A percentile compares a stretch with the other conserved stretches of the same genome.
Evolutionary conservation across 768 basidiomycete genomes (phyloP).

Genomic region (Tremella fuciformis): DNA sequence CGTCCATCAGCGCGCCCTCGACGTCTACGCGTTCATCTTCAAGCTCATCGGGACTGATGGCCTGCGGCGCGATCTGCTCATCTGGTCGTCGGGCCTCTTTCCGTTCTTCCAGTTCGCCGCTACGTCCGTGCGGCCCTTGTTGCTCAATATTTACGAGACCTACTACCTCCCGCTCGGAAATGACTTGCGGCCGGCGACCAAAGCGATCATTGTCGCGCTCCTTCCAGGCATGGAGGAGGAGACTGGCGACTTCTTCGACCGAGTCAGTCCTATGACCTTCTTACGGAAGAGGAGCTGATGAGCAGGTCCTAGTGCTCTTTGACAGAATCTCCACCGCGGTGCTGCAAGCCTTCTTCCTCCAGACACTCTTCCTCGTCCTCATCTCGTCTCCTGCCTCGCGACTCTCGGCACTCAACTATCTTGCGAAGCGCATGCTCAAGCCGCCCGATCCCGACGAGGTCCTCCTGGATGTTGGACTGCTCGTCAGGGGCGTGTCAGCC

Average conservation of each 20-base stretch:
- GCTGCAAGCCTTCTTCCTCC: constrained; percentile 84
- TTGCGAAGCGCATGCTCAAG: constrained; percentile 70
- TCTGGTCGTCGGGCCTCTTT: constrained; percentile 95
- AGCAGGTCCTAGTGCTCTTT: constrained; percentile 72
- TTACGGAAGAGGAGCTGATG: constrained; percentile 16
- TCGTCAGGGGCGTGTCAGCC: constrained; percentile 88
- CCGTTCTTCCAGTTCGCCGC: constrained; percentile 99
- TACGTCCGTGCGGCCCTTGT: constrained; percentile 90
- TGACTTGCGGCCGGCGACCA: constrained; percentile 81
- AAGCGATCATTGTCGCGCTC: constrained; percentile 87
- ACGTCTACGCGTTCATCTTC: constrained; percentile 90
- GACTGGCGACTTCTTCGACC: constrained; percentile 92
- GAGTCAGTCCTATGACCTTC: constrained; percentile 16
- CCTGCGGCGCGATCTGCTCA: constrained; percentile 73
- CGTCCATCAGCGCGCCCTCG: constrained; percentile 91
- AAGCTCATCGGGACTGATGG: constrained; percentile 86
- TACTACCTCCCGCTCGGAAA: constrained; percentile 83
- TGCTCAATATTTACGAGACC: constrained; percentile 87
- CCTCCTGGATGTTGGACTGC: constrained; percentile 72
- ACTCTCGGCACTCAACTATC: constrained; percentile 80
- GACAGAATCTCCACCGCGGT: constrained; percentile 80
- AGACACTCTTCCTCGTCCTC: constrained; percentile 92
- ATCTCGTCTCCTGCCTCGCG: constrained; percentile 81
- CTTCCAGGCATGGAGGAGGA: constrained; percentile 96
- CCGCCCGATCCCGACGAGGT: constrained; percentile 53